These are phyloP conservation scores for Hemisphaericaspora xylanilytica DNA, from an alignment of 1,139 yeast species.

Conservation along the genomic window DNA sequence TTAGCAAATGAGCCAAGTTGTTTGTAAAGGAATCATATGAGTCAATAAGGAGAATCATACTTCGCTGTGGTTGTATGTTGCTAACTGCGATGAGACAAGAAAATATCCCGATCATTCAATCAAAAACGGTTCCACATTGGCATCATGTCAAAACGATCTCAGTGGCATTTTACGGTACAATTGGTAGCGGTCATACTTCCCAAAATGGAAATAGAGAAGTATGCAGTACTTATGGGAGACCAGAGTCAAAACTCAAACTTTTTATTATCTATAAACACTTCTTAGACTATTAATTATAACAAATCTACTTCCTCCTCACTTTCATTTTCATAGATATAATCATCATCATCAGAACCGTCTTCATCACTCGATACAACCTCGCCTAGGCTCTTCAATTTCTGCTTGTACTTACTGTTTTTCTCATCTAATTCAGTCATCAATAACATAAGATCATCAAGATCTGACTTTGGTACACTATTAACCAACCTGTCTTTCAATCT, in stretches of 20 bases:
- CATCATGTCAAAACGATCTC: too few relatives aligned
- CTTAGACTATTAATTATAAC: background rate
- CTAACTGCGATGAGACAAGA: too few relatives aligned
- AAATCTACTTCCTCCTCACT: slow-evolving; percentile 16
- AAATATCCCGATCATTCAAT: too few relatives aligned
- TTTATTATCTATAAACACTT: background rate
- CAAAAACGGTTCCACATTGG: too few relatives aligned
- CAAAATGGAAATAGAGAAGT: too few relatives aligned
- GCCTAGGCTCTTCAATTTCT: slow-evolving; percentile 48
- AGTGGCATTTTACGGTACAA: too few relatives aligned
- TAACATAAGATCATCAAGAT: slow-evolving; percentile 73
- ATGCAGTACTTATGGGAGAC: too few relatives aligned
- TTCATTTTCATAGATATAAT: slow-evolving; percentile 29
- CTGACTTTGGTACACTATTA: slow-evolving; percentile 51
- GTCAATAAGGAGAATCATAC: slow-evolving; percentile 74
- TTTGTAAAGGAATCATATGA: slow-evolving; percentile 94
- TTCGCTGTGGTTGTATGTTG: too few relatives aligned
- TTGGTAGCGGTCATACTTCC: too few relatives aligned
- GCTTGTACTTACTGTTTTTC: slow-evolving; percentile 57
- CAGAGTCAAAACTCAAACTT: background rate
- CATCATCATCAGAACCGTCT: slow-evolving; percentile 39
- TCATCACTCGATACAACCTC: slow-evolving; percentile 48
- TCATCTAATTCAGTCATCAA: slow-evolving; percentile 76
- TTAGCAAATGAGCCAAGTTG: slow-evolving; percentile 69
- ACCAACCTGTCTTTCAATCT: slow-evolving; percentile 16